These are phyloP conservation scores for Tetrahymena thermophila DNA, from an alignment of 73 alveolate species.

Conservation along the genomic window DNA sequence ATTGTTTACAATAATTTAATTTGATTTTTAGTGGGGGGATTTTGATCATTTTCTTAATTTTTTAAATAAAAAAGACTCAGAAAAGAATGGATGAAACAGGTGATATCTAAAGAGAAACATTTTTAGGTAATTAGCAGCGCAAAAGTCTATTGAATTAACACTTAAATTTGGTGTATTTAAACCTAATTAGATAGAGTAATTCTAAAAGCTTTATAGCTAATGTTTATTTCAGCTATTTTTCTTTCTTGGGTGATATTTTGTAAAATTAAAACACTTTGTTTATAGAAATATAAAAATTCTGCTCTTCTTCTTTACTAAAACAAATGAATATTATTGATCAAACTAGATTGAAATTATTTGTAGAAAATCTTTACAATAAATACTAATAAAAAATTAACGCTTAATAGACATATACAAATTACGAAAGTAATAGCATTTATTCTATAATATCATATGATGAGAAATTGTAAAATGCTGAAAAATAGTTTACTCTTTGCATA, in stretches of 20 bases:
- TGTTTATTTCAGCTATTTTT: not conserved
- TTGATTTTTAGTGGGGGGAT: too few relatives aligned
- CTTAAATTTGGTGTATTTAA: not conserved
- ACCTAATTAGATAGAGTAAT: not conserved
- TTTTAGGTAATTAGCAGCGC: not conserved
- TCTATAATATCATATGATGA: not conserved
- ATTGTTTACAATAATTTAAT: too few relatives aligned
- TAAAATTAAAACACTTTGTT: not conserved
- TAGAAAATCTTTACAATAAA: not conserved
- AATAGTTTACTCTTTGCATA: not conserved
- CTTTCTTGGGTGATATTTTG: not conserved
- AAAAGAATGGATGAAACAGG: not conserved
- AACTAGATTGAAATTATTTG: not conserved
- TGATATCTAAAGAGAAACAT: not conserved
- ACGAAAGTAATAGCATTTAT: not conserved
- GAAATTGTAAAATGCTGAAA: not conserved
- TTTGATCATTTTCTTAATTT: not conserved
- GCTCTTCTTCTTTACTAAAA: not conserved
- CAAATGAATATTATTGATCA: not conserved
- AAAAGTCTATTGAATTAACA: not conserved
- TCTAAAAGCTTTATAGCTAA: not conserved
- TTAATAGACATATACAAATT: not conserved
- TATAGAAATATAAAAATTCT: not conserved
- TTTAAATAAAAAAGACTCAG: not conserved
- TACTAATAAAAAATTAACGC: not conserved